These are phyloP conservation scores for Ustilago bromivora DNA, from an alignment of 1,284 basidiomycete species.

Conservation along the genomic window DNA sequence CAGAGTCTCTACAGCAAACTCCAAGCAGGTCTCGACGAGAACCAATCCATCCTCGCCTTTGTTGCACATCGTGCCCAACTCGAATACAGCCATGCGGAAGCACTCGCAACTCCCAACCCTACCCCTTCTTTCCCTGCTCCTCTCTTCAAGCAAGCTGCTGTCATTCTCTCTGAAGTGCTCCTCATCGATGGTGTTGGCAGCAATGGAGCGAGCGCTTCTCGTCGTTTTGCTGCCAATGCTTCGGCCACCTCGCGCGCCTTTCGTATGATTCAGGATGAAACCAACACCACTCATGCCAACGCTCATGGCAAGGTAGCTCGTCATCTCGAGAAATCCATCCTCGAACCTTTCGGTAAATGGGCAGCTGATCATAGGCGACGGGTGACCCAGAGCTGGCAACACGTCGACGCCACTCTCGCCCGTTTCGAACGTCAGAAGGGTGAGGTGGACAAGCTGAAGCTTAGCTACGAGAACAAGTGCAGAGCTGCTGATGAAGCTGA, in stretches of 20 bases:
- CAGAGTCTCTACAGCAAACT: slow-evolving; percentile 58
- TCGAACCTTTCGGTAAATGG: slow-evolving; percentile 65
- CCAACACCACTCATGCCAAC: slow-evolving; percentile 50
- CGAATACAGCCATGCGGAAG: slow-evolving; percentile 60
- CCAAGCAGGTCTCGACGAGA: slow-evolving; percentile 66
- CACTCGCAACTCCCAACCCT: slow-evolving; percentile 49
- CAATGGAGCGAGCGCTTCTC: slow-evolving; percentile 12
- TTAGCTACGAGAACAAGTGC: slow-evolving; percentile 65
- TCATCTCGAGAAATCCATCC: slow-evolving; percentile 53
- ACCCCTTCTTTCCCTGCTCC: slow-evolving; percentile 35
- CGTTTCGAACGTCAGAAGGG: slow-evolving; percentile 56
- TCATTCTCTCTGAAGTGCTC: slow-evolving; percentile 44
- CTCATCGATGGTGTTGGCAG: slow-evolving; percentile 19
- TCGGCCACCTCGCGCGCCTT: slow-evolving; percentile 51
- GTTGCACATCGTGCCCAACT: slow-evolving; percentile 58
- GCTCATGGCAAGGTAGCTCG: slow-evolving; percentile 56
- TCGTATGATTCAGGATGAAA: slow-evolving; percentile 53
- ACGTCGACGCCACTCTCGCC: slow-evolving; percentile 55
- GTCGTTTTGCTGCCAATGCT: slow-evolving; percentile 35
- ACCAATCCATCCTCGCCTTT: slow-evolving; percentile 60
- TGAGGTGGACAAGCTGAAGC: slow-evolving; percentile 59
- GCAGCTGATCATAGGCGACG: slow-evolving; percentile 53
- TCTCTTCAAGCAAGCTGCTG: slow-evolving; percentile 51
- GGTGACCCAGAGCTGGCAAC: slow-evolving; percentile 60
- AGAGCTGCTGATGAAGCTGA: slow-evolving; percentile 66